These are phyloP conservation scores for Pichia sp. DNA, from an alignment of 1,139 yeast genomes.

Conservation along the genomic window DNA sequence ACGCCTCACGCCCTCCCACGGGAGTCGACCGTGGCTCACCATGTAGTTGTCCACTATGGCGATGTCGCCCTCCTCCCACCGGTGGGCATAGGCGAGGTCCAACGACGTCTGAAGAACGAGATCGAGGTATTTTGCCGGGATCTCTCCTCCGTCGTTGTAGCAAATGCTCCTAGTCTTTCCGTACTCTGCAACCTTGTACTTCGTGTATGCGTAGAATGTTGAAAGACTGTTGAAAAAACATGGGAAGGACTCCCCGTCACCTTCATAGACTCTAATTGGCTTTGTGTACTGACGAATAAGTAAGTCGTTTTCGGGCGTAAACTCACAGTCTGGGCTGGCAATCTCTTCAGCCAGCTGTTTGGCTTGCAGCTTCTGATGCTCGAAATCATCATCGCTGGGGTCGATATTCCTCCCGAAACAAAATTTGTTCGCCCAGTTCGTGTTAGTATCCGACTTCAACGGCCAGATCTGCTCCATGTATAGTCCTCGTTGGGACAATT, in stretches of 20 bases:
- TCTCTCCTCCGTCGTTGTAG: constrained; percentile 29
- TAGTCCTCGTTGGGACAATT: constrained; percentile 28
- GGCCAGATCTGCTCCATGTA: constrained; percentile 22
- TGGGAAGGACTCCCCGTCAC: constrained; percentile 11
- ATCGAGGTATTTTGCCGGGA: constrained; percentile 26
- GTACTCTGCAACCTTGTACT: constrained; percentile 4
- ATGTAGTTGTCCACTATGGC: constrained; percentile 34
- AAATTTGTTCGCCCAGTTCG: constrained; percentile 32
- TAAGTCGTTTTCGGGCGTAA: constrained; percentile 28
- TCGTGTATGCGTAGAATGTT: constrained; percentile 4
- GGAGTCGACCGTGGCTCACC: constrained; percentile 33
- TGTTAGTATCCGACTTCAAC: constrained; percentile 15
- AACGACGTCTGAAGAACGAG: constrained; percentile 23
- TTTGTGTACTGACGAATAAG: constrained; percentile 30
- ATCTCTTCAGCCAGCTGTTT: constrained; percentile 22
- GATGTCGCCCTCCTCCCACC: constrained; percentile 33
- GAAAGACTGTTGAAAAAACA: constrained; percentile 26
- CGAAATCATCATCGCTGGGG: constrained; percentile 26
- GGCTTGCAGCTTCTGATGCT: constrained; percentile 29
- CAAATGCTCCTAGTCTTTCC: constrained; percentile 21
- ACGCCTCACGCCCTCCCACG: constrained; percentile 19
- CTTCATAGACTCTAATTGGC: constrained; percentile 27
- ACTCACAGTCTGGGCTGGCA: constrained; percentile 30
- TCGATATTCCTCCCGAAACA: constrained; percentile 31
- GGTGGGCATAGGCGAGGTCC: constrained; percentile 24